These are phyloP conservation scores for Thuidium tamariscinum DNA, from an alignment of 225 moss, liverwort and hornwort genomes.

Conservation along the genomic window DNA sequence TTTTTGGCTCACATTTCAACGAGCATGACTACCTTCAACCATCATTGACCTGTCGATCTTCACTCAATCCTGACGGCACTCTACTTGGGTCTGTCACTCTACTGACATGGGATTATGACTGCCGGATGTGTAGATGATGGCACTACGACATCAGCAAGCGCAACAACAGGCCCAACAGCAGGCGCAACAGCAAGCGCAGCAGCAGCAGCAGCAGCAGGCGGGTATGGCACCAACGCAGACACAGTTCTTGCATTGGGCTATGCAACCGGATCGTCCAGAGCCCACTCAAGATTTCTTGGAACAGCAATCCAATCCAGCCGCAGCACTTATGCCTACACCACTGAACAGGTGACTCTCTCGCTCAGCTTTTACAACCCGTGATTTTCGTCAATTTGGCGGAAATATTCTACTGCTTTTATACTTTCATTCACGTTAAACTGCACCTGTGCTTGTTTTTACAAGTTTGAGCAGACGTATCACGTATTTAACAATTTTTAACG, in stretches of 20 bases:
- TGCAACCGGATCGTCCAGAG: constrained; percentile 39
- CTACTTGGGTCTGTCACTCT: background rate
- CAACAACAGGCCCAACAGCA: constrained; percentile 10
- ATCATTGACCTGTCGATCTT: background rate
- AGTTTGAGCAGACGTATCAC: no score
- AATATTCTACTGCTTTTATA: background rate
- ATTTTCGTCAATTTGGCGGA: background rate
- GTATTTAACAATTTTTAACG: no score
- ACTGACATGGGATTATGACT: background rate
- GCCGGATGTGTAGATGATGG: constrained; percentile 22
- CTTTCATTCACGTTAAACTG: background rate
- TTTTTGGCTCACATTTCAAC: background rate
- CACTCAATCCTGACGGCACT: background rate
- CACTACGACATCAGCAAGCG: constrained; percentile 16
- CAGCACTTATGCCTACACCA: constrained; percentile 23
- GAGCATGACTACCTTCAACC: no score
- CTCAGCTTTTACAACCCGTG: background rate
- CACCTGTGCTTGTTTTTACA: background rate
- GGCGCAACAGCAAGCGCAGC: constrained; percentile 1
- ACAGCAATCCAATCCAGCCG: constrained; percentile 22
- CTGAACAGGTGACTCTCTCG: constrained; percentile 14
- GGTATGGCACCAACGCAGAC: constrained; percentile 33
- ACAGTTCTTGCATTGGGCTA: constrained; percentile 40
- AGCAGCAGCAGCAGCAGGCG: constrained; percentile 17
- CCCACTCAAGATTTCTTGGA: constrained; percentile 51